A percentile compares a stretch with the other conserved stretches of the same genome.
Conservation (phyloP, 2,329 filamentous ascomycete genomes). For the Blastomyces percursus region DNA sequence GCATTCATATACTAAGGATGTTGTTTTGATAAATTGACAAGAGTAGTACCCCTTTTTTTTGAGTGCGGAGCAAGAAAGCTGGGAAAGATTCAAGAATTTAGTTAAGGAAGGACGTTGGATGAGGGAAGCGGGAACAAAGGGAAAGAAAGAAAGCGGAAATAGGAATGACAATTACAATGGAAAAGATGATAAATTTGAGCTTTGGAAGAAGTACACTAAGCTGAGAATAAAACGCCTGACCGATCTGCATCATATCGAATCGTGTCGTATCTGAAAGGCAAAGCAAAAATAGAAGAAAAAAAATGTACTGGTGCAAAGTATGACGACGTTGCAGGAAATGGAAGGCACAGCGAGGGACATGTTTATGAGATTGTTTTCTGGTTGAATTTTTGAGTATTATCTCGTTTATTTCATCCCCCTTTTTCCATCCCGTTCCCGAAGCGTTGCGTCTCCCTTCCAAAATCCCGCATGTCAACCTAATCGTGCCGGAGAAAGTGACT, state of each 20-base stretch:
- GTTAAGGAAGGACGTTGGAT: not conserved
- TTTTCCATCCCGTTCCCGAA: not conserved
- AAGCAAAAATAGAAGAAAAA: not conserved
- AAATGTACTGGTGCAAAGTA: not conserved
- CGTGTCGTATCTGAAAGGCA: not conserved
- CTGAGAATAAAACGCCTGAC: not conserved
- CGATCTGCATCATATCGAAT: not conserved
- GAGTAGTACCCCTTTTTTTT: not conserved
- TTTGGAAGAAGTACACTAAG: not conserved
- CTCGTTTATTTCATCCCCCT: not conserved
- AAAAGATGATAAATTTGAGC: not conserved
- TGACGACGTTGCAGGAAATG: not conserved
- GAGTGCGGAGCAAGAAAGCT: not conserved
- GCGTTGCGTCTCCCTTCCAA: not conserved
- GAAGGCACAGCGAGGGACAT: not conserved
- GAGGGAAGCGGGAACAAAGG: not conserved
- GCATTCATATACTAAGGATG: not conserved
- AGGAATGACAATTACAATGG: not conserved
- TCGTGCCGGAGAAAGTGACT: not conserved
- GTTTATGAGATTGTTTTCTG: not conserved
- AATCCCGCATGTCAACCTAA: not conserved
- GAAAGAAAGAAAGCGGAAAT: not conserved
- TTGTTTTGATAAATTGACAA: not conserved
- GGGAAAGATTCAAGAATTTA: not conserved
- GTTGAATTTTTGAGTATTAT: not conserved